Conservation (phyloP, 805 yeast species). For the Pichia thaimueangensis region DNA sequence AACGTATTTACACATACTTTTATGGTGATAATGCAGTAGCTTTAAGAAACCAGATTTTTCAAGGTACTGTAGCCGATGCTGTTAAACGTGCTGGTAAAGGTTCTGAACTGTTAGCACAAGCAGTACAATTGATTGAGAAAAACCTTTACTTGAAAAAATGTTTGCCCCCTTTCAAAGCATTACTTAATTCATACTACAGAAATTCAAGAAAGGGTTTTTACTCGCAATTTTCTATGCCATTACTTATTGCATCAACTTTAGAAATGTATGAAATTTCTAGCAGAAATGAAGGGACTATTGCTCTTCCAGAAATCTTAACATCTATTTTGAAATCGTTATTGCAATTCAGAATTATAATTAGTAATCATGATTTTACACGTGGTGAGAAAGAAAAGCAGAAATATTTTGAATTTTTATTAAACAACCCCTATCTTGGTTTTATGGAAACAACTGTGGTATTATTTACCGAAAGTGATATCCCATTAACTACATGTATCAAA, state of each 20-base stretch:
- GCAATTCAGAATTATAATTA: constrained; percentile 33
- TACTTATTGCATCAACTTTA: constrained; percentile 41
- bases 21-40: constrained; percentile 27
- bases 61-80: constrained; percentile 22
- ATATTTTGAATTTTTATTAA: constrained; percentile 25
- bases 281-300: constrained; percentile 33
- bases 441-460: constrained; percentile 35
- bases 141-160: constrained; percentile 1
- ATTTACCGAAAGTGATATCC: constrained; percentile 40
- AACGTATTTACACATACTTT: not conserved
- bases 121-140: constrained; percentile 16
- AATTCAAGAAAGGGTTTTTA: constrained; percentile 9
- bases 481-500: constrained; percentile 32
- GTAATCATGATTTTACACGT: constrained; percentile 16
- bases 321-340: constrained; percentile 36
- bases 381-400: constrained; percentile 8
- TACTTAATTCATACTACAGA: not conserved
- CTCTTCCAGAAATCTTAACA: constrained; percentile 18
- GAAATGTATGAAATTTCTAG: constrained; percentile 54
- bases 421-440: constrained; percentile 27
- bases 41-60: constrained; percentile 25
- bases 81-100: constrained; percentile 19
- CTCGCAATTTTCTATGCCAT: constrained; percentile 18
- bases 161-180: not conserved
- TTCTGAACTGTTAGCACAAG: constrained; percentile 14